Evolutionary conservation across 148 eudicot genomes (phyloP).

Genomic region (Chenopodium berlandieri): DNA sequence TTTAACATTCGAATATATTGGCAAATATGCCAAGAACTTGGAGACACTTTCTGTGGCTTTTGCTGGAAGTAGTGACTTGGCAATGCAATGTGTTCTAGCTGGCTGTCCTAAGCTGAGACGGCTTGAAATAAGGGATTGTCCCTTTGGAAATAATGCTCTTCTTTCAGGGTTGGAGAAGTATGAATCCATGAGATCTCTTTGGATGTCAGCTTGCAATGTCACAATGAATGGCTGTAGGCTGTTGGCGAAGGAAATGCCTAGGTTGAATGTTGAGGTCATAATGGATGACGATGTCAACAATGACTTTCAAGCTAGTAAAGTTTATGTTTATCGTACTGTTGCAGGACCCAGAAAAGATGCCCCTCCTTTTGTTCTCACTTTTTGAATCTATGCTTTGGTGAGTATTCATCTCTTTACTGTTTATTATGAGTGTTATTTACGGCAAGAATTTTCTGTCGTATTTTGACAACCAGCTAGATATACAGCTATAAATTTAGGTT

Average conservation of each 20-base stretch:
- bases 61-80: constrained; percentile 81
- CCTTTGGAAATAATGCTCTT: constrained; percentile 71
- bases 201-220: constrained; percentile 86
- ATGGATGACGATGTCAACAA: constrained; percentile 57
- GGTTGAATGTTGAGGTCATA: constrained; percentile 90
- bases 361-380: constrained; percentile 72
- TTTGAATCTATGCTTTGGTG: constrained; percentile 40
- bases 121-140: constrained; percentile 87
- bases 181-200: constrained; percentile 80
- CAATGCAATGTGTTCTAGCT: constrained; percentile 60
- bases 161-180: constrained; percentile 64
- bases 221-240: constrained; percentile 54
- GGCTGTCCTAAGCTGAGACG: constrained; percentile 77
- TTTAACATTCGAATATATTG: constrained; percentile 66
- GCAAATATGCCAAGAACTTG: constrained; percentile 72
- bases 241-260: constrained; percentile 68
- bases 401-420: constrained; percentile 5
- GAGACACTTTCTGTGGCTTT: constrained; percentile 91
- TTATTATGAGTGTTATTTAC: neutral
- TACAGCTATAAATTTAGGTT: neutral
- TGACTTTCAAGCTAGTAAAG: constrained; percentile 54
- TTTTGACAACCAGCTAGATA: neutral
- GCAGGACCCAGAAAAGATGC: constrained; percentile 80
- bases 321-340: constrained; percentile 76
- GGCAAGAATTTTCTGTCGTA: neutral